phyloP scores from a whole-genome alignment of 805 yeast genomes.

The Saturnispora galanensis region DNA sequence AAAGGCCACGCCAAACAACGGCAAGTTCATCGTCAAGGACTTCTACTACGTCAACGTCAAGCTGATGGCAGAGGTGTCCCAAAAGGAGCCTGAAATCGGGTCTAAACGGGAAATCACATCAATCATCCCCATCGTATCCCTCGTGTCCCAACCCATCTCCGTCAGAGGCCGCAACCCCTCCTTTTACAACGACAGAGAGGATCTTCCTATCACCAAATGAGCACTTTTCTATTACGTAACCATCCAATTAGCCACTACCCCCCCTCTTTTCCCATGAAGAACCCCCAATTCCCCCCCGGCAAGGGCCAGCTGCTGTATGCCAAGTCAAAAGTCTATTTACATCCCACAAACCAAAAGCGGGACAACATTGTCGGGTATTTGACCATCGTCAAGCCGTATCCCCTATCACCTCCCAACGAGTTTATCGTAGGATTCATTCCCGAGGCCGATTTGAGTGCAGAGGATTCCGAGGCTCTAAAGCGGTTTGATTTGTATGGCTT shows the following conservation, averaged over 20 bases:
- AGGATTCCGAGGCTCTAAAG: slow-evolving; percentile 24
- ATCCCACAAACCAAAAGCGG: slow-evolving; percentile 60
- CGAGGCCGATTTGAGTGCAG: slow-evolving; percentile 30
- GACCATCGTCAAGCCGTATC: slow-evolving; percentile 47
- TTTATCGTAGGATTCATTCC: slow-evolving; percentile 62
- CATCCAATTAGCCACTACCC: background rate
- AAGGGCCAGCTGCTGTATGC: slow-evolving; percentile 41
- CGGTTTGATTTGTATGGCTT: slow-evolving; percentile 32
- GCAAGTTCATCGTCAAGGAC: slow-evolving; percentile 35
- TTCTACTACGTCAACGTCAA: slow-evolving; percentile 30
- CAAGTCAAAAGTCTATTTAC: slow-evolving; percentile 72
- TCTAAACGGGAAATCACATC: background rate
- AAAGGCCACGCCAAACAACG: slow-evolving; percentile 44
- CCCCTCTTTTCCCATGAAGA: background rate
- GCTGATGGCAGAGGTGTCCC: slow-evolving; percentile 8
- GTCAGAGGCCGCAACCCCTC: slow-evolving; percentile 55
- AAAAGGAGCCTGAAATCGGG: background rate
- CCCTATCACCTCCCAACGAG: slow-evolving; percentile 41
- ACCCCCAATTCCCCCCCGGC: slow-evolving; percentile 21
- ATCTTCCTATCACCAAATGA: slow-evolving; percentile 29
- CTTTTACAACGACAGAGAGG: slow-evolving; percentile 46
- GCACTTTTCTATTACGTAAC: background rate
- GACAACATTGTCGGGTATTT: slow-evolving; percentile 80
- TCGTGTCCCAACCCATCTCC: slow-evolving; percentile 37
- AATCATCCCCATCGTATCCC: background rate